Percentiles rank a stretch among this genome's conserved stretches.
phyloP scores from a whole-genome alignment of 441 rosid genomes.

The Macaranga tanarius region DNA sequence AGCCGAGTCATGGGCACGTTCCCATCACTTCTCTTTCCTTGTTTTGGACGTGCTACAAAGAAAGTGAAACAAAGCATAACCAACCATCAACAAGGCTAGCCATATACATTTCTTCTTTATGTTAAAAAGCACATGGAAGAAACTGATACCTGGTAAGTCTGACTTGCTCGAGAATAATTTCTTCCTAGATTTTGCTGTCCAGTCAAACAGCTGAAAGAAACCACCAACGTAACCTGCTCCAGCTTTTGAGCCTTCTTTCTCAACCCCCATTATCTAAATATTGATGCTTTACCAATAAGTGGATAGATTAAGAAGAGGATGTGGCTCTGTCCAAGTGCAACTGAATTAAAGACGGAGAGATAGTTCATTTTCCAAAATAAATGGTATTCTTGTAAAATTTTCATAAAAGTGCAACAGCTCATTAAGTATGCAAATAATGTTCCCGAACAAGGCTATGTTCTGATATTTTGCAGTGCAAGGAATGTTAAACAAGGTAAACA shows the following conservation, averaged over 20 bases:
- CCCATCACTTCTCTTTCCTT: conserved; percentile 66
- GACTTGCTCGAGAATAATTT: conserved; percentile 81
- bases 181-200: conserved; percentile 95
- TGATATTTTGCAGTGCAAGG: too few relatives aligned
- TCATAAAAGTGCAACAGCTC: not conserved
- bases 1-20: conserved; percentile 60
- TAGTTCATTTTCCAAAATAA: conserved; percentile 4
- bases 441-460: too few relatives aligned
- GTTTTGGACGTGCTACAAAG: conserved; percentile 52
- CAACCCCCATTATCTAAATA: conserved; percentile 51
- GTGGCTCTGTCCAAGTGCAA: conserved; percentile 33
- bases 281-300: conserved; percentile 22
- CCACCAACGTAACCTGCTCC: conserved; percentile 74
- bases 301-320: conserved; percentile 12
- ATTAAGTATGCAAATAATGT: not conserved
- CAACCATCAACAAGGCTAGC: conserved; percentile 15
- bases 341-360: conserved; percentile 5
- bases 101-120: not conserved
- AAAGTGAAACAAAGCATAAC: conserved; percentile 15
- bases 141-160: conserved; percentile 58
- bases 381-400: not conserved
- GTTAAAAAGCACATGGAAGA: not conserved
- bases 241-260: conserved; percentile 57
- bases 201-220: conserved; percentile 86
- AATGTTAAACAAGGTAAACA: too few relatives aligned